These are phyloP conservation scores for Globisporangium perplexum DNA, from an alignment of 352 stramenopile genomes.

Conservation along the genomic window DNA sequence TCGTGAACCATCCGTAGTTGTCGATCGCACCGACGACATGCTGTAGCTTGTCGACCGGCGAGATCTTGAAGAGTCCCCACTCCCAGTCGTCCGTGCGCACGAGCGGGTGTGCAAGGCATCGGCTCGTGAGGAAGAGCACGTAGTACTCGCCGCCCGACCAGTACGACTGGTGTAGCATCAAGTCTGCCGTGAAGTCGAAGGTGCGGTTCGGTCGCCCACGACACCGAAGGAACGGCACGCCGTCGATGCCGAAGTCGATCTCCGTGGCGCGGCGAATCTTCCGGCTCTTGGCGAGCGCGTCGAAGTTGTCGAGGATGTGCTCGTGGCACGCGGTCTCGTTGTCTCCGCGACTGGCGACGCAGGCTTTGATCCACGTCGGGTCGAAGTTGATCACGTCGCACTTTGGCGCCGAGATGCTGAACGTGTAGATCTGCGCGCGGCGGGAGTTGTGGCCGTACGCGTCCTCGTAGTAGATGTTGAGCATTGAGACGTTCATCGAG, in stretches of 20 bases:
- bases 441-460: constrained; percentile 24
- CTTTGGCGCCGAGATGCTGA: constrained; percentile 16
- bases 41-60: constrained; percentile 27
- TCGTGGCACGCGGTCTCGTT: constrained; percentile 51
- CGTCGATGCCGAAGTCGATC: constrained; percentile 27
- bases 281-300: constrained; percentile 20
- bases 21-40: constrained; percentile 37
- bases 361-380: constrained; percentile 30
- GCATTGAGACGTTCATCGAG: constrained; percentile 28
- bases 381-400: constrained; percentile 34
- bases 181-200: constrained; percentile 49
- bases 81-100: constrained; percentile 30
- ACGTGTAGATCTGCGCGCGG: constrained; percentile 16
- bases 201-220: constrained; percentile 19
- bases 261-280: constrained; percentile 25
- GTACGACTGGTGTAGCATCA: constrained; percentile 40
- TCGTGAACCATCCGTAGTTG: constrained; percentile 32
- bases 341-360: constrained; percentile 14
- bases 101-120: constrained; percentile 29
- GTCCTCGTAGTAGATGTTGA: constrained; percentile 31
- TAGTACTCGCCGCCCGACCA: constrained; percentile 42
- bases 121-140: constrained; percentile 41
- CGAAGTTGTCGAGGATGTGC: constrained; percentile 49
- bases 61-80: constrained; percentile 37
- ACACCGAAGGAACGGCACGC: constrained; percentile 42